These are phyloP conservation scores for Cyclocybe cylindracea DNA, from an alignment of 768 basidiomycete species.

Conservation along the genomic window DNA sequence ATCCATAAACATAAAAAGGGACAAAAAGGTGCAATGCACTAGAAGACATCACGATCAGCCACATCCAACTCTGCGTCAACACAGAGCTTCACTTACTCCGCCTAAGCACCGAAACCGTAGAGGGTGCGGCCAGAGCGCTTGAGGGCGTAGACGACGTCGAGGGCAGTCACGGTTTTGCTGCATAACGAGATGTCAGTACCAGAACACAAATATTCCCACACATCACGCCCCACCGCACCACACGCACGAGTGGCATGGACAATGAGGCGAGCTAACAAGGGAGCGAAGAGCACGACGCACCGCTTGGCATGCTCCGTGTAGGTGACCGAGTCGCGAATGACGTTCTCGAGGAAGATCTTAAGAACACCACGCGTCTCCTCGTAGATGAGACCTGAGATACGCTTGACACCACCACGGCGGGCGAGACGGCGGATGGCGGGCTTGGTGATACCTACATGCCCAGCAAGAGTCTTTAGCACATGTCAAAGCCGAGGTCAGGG, in stretches of 20 bases:
- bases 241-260: too few species aligned
- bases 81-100: neutral
- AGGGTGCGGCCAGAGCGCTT: constrained; percentile 78
- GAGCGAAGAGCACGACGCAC: constrained; percentile 28
- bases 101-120: constrained; percentile 79
- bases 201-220: neutral
- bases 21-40: neutral
- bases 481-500: neutral
- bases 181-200: constrained; percentile 9
- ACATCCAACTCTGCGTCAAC: too few species aligned
- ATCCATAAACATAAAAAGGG: constrained; percentile 3
- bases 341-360: constrained; percentile 70
- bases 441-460: constrained; percentile 42
- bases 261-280: neutral
- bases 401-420: constrained; percentile 84
- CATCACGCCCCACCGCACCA: too few species aligned
- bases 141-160: constrained; percentile 79
- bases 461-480: too few species aligned
- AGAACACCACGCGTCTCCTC: constrained; percentile 83
- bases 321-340: constrained; percentile 90
- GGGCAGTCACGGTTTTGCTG: constrained; percentile 84
- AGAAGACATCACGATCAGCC: too few species aligned
- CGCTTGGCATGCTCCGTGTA: constrained; percentile 94
- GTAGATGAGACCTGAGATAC: constrained; percentile 75
- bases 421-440: constrained; percentile 80